Percentiles rank a stretch among this genome's conserved stretches.
These are phyloP conservation scores for Epichloe aotearoae DNA, from an alignment of 2,329 filamentous ascomycete species.

Conservation along the genomic window DNA sequence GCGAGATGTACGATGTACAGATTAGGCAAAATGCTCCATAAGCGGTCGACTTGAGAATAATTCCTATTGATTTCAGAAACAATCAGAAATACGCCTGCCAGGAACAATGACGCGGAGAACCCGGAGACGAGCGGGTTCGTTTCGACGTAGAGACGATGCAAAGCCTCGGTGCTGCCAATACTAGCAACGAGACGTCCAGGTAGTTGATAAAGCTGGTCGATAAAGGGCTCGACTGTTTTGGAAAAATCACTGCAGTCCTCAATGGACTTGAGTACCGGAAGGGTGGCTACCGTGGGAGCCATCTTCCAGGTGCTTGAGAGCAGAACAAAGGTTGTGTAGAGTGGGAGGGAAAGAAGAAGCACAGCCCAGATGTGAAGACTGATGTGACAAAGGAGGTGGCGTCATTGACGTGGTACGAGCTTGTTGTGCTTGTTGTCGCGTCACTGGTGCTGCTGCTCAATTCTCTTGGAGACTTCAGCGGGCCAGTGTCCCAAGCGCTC, in stretches of 20 bases:
- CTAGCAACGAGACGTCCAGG: conserved; percentile 50
- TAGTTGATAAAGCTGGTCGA: conserved; percentile 56
- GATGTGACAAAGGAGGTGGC: no score
- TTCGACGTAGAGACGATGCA: conserved; percentile 61
- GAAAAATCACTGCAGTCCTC: conserved; percentile 65
- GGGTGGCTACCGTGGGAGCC: conserved; percentile 37
- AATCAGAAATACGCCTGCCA: conserved; percentile 61
- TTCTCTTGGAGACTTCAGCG: no score
- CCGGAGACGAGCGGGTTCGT: conserved; percentile 79
- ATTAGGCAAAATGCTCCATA: conserved; percentile 82
- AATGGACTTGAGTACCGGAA: conserved; percentile 58
- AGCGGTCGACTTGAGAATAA: conserved; percentile 90
- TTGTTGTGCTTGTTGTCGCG: no score
- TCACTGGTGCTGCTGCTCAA: no score
- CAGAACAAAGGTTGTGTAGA: neutral
- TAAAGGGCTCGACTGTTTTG: conserved; percentile 61
- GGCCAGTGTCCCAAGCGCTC: no score
- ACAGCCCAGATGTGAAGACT: no score
- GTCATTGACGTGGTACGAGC: no score
- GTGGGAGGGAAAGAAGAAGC: no score
- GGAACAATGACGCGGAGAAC: conserved; percentile 55
- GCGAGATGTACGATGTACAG: conserved; percentile 77
- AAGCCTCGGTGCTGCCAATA: conserved; percentile 43
- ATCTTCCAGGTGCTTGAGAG: neutral
- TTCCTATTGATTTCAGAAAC: conserved; percentile 79